Base-by-base conservation (phyloP, 176 grass and related monocot species). In the Panicum miliaceum region DNA sequence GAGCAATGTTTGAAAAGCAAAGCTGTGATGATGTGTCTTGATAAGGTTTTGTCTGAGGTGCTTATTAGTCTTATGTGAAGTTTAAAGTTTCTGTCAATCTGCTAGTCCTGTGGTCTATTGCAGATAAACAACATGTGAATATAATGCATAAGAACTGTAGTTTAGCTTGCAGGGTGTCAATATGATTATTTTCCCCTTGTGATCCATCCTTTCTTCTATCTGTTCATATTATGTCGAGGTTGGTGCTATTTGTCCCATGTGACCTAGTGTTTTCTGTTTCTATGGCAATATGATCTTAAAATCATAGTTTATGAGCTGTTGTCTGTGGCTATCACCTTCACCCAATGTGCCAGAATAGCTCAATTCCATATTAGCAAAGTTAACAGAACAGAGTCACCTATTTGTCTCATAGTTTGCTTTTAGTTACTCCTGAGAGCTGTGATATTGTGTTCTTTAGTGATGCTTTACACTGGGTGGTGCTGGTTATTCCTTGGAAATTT, bases 401-500 rank as follows among this genome's bases (percentile, higher is more conserved):
- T 85, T 64, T 52, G 23, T 64, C 48, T 59, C n/a, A 36, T 75
- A 42, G 51, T 74, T 61, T 69, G 18, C 51, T 69, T 51, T 34
- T 43, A 60, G 59, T 69, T 74, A 29, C 41, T 79, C 38, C 3
- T 3, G 23, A 1, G 0, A 26, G 20, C 13, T 68, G 59, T 42
- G 29, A 48, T 66, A 4, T 4, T 52, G 53, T 54, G 78, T 81
- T 78, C 22, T 64, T 73, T 53, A 45, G 14, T 82, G 41, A 81
- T 61, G 43, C 61, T 81, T 84, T 90, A 27, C 52, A 68, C 20
- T 38, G 68, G 23, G 46, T 48, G 48, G 23, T 54, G 9, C 15
- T 26, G 36, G 10, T 77, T 86, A 46, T 76, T 69, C 32, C 13
- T 63, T 79, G 59, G 35, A 80, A 76, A 83, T 73, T 60, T 23